A percentile compares a stretch with the other conserved stretches of the same genome.
These are phyloP conservation scores for Marasmius sp. DNA, from an alignment of 1,284 basidiomycete species.

Conservation along the genomic window DNA sequence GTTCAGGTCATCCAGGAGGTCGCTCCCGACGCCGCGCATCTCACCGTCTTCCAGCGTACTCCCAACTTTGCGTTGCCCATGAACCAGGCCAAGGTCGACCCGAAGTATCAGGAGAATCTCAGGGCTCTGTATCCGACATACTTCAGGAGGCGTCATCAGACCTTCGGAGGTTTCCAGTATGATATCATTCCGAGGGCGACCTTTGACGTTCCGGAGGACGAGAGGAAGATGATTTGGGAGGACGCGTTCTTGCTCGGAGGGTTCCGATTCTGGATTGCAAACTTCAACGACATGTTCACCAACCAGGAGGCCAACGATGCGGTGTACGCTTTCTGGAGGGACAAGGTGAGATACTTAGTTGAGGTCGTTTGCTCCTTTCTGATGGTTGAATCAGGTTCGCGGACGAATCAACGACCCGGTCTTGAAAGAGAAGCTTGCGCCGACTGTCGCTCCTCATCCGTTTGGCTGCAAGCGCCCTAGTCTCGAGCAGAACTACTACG, in stretches of 20 bases:
- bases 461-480: slow-evolving; percentile 23
- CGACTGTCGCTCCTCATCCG: slow-evolving; percentile 22
- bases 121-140: slow-evolving; percentile 20
- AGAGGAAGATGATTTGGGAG: slow-evolving; percentile 19
- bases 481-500: slow-evolving; percentile 24
- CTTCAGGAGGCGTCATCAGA: slow-evolving; percentile 21
- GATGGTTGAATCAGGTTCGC: slow-evolving; percentile 1
- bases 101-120: slow-evolving; percentile 13
- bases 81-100: slow-evolving; percentile 17
- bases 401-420: slow-evolving; percentile 20
- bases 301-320: slow-evolving; percentile 20
- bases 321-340: slow-evolving; percentile 25
- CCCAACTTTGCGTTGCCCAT: slow-evolving; percentile 25
- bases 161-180: slow-evolving; percentile 22
- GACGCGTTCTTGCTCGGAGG: slow-evolving; percentile 23
- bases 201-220: slow-evolving; percentile 19
- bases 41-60: slow-evolving; percentile 29
- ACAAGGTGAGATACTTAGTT: slow-evolving; percentile 6
- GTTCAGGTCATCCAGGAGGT: slow-evolving; percentile 27
- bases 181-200: slow-evolving; percentile 10
- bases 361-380: too few relatives aligned
- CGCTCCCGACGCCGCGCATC: slow-evolving; percentile 19
- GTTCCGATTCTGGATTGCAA: slow-evolving; percentile 21
- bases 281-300: slow-evolving; percentile 16
- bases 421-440: slow-evolving; percentile 25